Conservation (phyloP, 2,329 filamentous ascomycete species). For the Arthrinium phaeospermum region DNA sequence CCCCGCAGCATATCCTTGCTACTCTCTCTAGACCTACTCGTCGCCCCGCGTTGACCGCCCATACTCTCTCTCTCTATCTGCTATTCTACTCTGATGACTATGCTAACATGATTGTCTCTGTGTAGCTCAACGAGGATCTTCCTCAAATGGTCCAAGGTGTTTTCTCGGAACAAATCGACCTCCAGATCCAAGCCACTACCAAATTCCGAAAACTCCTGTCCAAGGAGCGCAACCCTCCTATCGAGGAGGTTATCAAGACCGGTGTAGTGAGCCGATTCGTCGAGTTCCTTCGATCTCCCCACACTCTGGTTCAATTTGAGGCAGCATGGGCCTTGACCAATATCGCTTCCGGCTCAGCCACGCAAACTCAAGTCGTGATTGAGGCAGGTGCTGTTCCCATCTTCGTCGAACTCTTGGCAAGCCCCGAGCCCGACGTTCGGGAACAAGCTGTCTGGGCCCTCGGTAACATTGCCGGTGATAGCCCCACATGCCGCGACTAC, state of each 20-base stretch:
- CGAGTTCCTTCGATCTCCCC: slow-evolving; percentile 95
- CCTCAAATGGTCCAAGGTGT: slow-evolving; percentile 98
- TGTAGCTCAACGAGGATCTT: slow-evolving; percentile 93
- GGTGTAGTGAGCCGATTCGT: slow-evolving; percentile 97
- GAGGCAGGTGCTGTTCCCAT: slow-evolving; percentile 98
- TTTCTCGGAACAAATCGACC: slow-evolving; percentile 98
- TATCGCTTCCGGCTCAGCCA: slow-evolving; percentile 95
- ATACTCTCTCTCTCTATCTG: background rate
- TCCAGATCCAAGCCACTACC: slow-evolving; percentile 95
- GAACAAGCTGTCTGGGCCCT: slow-evolving; percentile 99
- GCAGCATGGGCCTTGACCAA: slow-evolving; percentile 99
- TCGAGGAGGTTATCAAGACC: slow-evolving; percentile 99
- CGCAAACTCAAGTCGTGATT: slow-evolving; percentile 98
- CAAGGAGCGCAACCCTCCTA: slow-evolving; percentile 98
- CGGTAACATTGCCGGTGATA: slow-evolving; percentile 98
- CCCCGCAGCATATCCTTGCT: slow-evolving; percentile 9
- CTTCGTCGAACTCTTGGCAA: slow-evolving; percentile 93
- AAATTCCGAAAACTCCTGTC: slow-evolving; percentile 98
- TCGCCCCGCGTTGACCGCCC: background rate
- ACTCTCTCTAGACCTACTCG: slow-evolving; percentile 17
- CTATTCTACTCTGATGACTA: too few species aligned
- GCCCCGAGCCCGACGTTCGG: slow-evolving; percentile 95
- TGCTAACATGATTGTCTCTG: slow-evolving; percentile 14
- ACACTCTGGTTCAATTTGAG: slow-evolving; percentile 98
- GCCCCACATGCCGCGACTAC: slow-evolving; percentile 95